Evolutionary conservation across 2,329 filamentous ascomycete species (phyloP).

Genomic region (Verticillium alfalfae): DNA sequence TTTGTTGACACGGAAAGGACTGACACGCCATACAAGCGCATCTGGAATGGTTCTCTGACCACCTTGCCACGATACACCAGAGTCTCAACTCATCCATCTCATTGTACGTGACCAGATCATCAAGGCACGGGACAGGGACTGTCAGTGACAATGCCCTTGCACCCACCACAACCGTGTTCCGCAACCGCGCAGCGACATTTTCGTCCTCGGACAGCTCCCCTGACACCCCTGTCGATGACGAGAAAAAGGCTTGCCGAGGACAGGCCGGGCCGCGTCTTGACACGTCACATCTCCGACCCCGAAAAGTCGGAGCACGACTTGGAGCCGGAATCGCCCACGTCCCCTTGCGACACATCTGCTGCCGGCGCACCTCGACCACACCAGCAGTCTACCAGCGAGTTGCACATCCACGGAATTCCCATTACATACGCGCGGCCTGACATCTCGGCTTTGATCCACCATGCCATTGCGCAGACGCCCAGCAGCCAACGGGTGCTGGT

Average conservation of each 20-base stretch:
- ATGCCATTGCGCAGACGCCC: constrained; percentile 19
- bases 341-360: neutral
- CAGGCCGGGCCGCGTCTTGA: constrained; percentile 6
- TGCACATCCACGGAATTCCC: constrained; percentile 11
- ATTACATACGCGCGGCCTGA: constrained; percentile 30
- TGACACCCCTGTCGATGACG: neutral
- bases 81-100: constrained; percentile 22
- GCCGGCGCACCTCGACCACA: neutral
- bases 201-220: neutral
- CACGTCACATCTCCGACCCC: constrained; percentile 7
- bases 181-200: neutral
- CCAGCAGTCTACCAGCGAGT: neutral
- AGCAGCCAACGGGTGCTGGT: constrained; percentile 29
- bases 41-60: constrained; percentile 29
- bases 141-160: constrained; percentile 5
- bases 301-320: constrained; percentile 15
- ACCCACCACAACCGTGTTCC: neutral
- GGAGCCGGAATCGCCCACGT: constrained; percentile 5
- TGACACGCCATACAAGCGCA: constrained; percentile 17
- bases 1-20: neutral
- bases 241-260: constrained; percentile 3
- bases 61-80: constrained; percentile 22
- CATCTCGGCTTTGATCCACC: constrained; percentile 25
- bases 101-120: constrained; percentile 26
- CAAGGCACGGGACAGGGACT: neutral